These are phyloP conservation scores for Monarda citriodora DNA, from an alignment of 305 asterid genomes.

Conservation along the genomic window DNA sequence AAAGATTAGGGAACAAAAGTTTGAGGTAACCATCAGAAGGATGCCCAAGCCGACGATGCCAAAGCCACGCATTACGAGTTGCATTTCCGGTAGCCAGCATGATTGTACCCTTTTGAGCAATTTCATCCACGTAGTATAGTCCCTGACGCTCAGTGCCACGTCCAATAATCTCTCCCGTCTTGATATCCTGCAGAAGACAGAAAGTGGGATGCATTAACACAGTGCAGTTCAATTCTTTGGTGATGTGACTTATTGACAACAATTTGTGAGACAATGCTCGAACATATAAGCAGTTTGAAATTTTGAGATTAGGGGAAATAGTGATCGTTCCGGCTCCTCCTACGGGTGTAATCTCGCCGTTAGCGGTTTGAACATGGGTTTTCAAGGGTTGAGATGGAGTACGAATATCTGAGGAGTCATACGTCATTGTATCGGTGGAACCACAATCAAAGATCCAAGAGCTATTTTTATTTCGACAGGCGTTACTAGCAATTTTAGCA, in stretches of 20 bases:
- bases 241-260: not conserved
- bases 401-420: not conserved
- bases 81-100: not conserved
- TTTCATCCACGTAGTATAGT: not conserved
- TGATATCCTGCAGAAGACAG: not conserved
- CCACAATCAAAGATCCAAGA: conserved; percentile 7
- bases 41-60: conserved; percentile 8
- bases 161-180: not conserved
- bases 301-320: not conserved
- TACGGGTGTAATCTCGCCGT: not conserved
- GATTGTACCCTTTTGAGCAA: not conserved
- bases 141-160: too few relatives aligned
- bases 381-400: not conserved
- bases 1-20: not conserved
- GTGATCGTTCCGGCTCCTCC: too few relatives aligned
- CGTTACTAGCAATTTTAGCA: too few relatives aligned
- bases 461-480: too few relatives aligned
- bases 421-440: conserved; percentile 4
- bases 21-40: not conserved
- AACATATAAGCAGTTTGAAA: not conserved
- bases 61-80: not conserved
- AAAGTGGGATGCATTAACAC: not conserved
- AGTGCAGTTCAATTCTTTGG: not conserved
- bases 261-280: not conserved
- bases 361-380: not conserved